Evolutionary conservation across 225 moss, liverwort and hornwort species (phyloP).

Genomic region (Climacium dendroides): DNA sequence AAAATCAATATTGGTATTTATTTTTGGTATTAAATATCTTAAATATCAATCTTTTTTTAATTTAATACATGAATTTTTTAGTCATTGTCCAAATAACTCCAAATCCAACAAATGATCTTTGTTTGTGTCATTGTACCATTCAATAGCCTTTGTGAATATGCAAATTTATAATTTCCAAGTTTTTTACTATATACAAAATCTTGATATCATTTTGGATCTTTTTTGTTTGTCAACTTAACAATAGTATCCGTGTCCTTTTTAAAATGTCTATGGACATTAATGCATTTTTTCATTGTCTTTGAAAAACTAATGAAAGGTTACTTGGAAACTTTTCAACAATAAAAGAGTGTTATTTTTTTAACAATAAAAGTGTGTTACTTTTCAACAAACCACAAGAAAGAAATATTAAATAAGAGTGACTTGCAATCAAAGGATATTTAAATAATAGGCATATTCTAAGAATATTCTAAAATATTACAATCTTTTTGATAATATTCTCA

Average conservation of each 20-base stretch:
- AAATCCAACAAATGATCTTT: too few species aligned
- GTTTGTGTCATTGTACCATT: not conserved
- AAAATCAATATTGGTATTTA: not conserved
- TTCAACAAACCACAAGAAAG: accelerated
- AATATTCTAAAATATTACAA: not conserved
- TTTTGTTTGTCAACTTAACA: not conserved
- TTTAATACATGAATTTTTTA: accelerated
- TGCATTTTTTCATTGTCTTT: not conserved
- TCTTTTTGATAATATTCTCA: not conserved
- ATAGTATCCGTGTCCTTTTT: too few species aligned
- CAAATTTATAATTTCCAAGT: not conserved
- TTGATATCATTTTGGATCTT: not conserved
- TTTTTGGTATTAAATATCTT: not conserved
- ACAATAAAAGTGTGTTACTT: not conserved
- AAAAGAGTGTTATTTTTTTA: not conserved
- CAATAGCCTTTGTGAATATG: not conserved
- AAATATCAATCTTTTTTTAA: accelerated
- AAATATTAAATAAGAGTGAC: not conserved
- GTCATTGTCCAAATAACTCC: accelerated
- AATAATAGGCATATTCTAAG: too few species aligned
- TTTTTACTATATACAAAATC: not conserved
- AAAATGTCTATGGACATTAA: too few species aligned
- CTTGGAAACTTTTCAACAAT: not conserved
- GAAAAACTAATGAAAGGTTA: not conserved
- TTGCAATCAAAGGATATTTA: not conserved